phyloP scores from a whole-genome alignment of 352 stramenopile genomes.

The Phytophthora kernoviae region DNA sequence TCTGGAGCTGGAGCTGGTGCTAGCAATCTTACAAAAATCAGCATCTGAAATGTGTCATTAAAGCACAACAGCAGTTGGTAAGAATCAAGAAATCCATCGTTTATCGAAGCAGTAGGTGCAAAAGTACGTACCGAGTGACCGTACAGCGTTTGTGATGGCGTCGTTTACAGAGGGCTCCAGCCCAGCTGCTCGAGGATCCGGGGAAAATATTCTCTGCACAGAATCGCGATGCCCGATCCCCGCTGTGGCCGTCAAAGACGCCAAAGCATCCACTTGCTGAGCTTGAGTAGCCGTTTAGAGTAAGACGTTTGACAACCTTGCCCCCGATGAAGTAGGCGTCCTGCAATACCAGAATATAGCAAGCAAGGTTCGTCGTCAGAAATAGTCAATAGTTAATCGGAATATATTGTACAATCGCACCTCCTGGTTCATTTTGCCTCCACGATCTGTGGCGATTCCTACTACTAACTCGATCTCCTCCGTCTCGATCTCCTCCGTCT shows the following conservation, averaged over 20 bases:
- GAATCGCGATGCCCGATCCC: conserved; percentile 79
- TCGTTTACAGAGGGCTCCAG: conserved; percentile 41
- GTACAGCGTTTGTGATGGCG: conserved; percentile 66
- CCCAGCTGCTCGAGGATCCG: conserved; percentile 59
- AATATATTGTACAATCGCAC: conserved; percentile 27
- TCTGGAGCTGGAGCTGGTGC: conserved; percentile 39
- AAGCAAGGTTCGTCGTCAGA: conserved; percentile 4
- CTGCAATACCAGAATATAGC: conserved; percentile 30
- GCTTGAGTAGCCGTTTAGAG: conserved; percentile 78
- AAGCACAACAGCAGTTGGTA: neutral
- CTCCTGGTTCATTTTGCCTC: conserved; percentile 79
- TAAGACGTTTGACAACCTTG: conserved; percentile 59
- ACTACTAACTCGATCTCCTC: conserved; percentile 44
- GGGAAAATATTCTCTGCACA: conserved; percentile 77
- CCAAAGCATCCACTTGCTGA: conserved; percentile 73
- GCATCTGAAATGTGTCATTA: conserved; percentile 42
- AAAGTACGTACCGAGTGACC: conserved; percentile 50
- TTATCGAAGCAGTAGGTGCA: too few relatives aligned
- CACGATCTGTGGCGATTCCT: conserved; percentile 70
- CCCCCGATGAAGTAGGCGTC: conserved; percentile 85
- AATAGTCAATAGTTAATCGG: neutral
- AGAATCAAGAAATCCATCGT: too few relatives aligned
- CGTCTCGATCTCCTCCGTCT: conserved; percentile 44
- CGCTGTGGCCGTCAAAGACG: conserved; percentile 84
- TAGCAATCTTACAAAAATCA: conserved; percentile 70